Evolutionary conservation across 139 green algal species (phyloP), one percentile per base, ranked within the genome.

Genomic region (Nannochloris sp.): DNA sequence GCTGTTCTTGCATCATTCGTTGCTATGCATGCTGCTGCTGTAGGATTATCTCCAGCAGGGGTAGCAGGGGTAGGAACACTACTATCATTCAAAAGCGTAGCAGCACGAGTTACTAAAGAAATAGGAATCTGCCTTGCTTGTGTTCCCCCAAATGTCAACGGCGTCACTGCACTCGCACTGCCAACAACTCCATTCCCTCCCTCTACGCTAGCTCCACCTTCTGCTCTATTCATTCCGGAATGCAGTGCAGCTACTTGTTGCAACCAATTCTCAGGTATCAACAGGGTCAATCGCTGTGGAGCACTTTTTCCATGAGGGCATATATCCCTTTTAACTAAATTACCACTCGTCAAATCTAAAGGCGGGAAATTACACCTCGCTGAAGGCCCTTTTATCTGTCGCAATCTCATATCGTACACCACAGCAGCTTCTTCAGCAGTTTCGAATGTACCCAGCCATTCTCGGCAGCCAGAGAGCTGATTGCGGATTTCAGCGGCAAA

Each of bases 381-480:
- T 13, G 67, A 73, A 3, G 62, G 44, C 0, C 89, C 89, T 2
- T 90, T 73, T 60, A 95, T 94, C 56, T 91, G 77, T 19, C 88
- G 54, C 4, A 88, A 86, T 2, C 86, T 85, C 3, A 72, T 74
- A 73, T 96, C 89, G 58, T 96, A 96, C n/a, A 90, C 89, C 7
- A 79, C 57, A 1, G 89, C 89, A 13, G 89, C 88, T 75, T 92
- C 87, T 73, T 92, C 67, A 2, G 56, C 45, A 2, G 46, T 74
- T 61, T 96, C 87, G 75, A 90, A 96, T 6, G 87, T 96, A 46
- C 89, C 89, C 60, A 96, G 79, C 89, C 89, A 96, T 62, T 74
- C 67, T 32, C 67, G 33, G 1, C 55, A 33, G 9, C 67, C 67
- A 15, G 32, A 67, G 58, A 61, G 45, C 15, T 65, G 67, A 44